A percentile compares a stretch with the other conserved stretches of the same genome.
These are phyloP conservation scores for Vigna nakashimae DNA, from an alignment of 306 rosid species.

Conservation along the genomic window DNA sequence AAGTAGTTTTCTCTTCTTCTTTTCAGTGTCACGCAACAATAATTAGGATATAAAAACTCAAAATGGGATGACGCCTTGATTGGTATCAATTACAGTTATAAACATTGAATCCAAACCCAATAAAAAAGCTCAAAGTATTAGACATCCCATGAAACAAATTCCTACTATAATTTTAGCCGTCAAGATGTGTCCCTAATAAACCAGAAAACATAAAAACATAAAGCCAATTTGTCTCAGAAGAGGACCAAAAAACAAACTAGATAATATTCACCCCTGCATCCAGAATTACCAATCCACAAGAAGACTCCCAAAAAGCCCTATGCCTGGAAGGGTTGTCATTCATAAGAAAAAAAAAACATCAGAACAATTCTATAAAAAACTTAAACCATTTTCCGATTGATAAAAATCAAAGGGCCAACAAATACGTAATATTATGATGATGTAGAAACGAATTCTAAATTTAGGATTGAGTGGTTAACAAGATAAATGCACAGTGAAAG, in stretches of 20 bases:
- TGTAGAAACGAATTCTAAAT: background rate
- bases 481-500: slow-evolving; percentile 6
- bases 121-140: slow-evolving; percentile 57
- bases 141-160: slow-evolving; percentile 60
- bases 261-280: slow-evolving; percentile 97
- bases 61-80: slow-evolving; percentile 45
- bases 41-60: slow-evolving; percentile 8
- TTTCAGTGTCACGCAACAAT: background rate
- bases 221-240: slow-evolving; percentile 55
- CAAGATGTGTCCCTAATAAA: slow-evolving; percentile 53
- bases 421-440: background rate
- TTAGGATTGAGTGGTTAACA: background rate
- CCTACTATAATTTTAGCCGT: slow-evolving; percentile 63
- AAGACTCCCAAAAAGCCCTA: slow-evolving; percentile 49
- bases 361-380: slow-evolving; percentile 7
- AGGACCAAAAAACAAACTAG: slow-evolving; percentile 60
- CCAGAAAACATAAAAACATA: slow-evolving; percentile 55
- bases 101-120: slow-evolving; percentile 59
- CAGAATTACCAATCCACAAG: slow-evolving; percentile 71
- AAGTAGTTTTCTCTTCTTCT: background rate
- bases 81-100: slow-evolving; percentile 56
- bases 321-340: slow-evolving; percentile 58
- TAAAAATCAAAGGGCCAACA: background rate
- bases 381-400: background rate
- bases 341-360: background rate